A percentile compares a stretch with the other conserved stretches of the same genome.
These are phyloP conservation scores for Candida morakotiae DNA, from an alignment of 805 yeast genomes.

Conservation along the genomic window DNA sequence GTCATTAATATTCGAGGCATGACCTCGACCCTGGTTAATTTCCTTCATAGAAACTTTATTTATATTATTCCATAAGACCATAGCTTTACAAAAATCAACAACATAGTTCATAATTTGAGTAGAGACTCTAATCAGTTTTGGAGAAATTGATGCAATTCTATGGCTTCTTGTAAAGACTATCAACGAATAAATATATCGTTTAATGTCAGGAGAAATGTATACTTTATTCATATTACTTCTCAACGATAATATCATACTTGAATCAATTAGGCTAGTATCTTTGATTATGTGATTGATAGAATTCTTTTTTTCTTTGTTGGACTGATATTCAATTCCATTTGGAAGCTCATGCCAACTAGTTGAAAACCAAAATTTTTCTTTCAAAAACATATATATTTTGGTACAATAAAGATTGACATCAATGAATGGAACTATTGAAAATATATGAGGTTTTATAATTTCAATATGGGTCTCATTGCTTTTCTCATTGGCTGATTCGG, in stretches of 20 bases:
- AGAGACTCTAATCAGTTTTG: slow-evolving; percentile 29
- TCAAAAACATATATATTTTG: slow-evolving; percentile 16
- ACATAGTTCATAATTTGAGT: slow-evolving; percentile 29
- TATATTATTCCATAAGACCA: slow-evolving; percentile 17
- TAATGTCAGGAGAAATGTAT: slow-evolving; percentile 31
- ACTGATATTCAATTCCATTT: background rate
- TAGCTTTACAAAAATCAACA: slow-evolving; percentile 23
- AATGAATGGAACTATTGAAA: slow-evolving; percentile 14
- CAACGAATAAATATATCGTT: slow-evolving; percentile 33
- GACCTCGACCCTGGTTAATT: background rate
- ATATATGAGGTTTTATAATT: slow-evolving; percentile 13
- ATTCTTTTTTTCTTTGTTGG: no score
- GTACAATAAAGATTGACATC: slow-evolving; percentile 7
- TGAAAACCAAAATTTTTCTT: slow-evolving; percentile 24
- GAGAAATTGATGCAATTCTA: slow-evolving; percentile 36
- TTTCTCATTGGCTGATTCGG: background rate
- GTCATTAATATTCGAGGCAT: background rate
- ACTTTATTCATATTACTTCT: slow-evolving; percentile 13
- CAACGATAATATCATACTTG: slow-evolving; percentile 5
- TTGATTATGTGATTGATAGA: no score
- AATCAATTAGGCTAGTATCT: no score
- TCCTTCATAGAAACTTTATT: background rate
- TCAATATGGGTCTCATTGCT: slow-evolving; percentile 1
- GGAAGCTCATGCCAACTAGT: slow-evolving; percentile 10
- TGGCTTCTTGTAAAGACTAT: slow-evolving; percentile 35